phyloP scores from a whole-genome alignment of 805 yeast species.

The Starmerella sirachaensis region DNA sequence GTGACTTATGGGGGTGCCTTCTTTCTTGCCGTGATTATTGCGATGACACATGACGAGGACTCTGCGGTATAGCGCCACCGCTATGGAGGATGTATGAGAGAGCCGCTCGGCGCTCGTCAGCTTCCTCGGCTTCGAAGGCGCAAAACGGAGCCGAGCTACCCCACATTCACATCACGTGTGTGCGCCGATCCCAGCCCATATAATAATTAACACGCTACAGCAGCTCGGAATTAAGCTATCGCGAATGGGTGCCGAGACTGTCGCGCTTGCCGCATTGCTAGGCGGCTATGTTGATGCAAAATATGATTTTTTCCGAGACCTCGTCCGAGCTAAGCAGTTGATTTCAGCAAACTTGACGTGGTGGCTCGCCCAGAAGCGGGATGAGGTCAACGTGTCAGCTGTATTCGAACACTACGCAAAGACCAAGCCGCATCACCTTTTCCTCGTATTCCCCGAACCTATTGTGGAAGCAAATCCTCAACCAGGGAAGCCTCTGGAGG shows the following conservation, averaged over 20 bases:
- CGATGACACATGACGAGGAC: too few species aligned
- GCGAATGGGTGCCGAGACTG: conserved; percentile 19
- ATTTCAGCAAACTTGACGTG: conserved; percentile 5
- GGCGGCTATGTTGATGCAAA: conserved; percentile 21
- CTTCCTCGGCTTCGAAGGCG: too few species aligned
- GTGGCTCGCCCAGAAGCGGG: conserved; percentile 11
- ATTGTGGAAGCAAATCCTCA: conserved; percentile 27
- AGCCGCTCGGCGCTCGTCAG: too few species aligned
- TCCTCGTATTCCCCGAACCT: conserved; percentile 53
- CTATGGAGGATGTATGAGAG: too few species aligned
- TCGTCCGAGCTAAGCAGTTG: conserved; percentile 11
- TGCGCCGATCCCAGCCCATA: too few species aligned
- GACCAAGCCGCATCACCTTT: conserved; percentile 40
- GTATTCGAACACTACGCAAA: conserved; percentile 46
- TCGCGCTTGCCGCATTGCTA: conserved; percentile 18
- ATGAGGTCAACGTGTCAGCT: conserved; percentile 52
- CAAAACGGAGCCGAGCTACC: too few species aligned
- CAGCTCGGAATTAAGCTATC: too few species aligned
- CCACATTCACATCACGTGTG: conserved; percentile 1
- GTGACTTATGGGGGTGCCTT: too few species aligned
- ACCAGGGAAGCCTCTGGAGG: conserved; percentile 27
- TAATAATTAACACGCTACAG: too few species aligned
- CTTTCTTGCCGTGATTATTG: too few species aligned
- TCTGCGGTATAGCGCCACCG: too few species aligned
- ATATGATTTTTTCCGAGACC: conserved; percentile 15